phyloP scores from a whole-genome alignment of 176 grass and related monocot genomes.

The Carex kokanica region DNA sequence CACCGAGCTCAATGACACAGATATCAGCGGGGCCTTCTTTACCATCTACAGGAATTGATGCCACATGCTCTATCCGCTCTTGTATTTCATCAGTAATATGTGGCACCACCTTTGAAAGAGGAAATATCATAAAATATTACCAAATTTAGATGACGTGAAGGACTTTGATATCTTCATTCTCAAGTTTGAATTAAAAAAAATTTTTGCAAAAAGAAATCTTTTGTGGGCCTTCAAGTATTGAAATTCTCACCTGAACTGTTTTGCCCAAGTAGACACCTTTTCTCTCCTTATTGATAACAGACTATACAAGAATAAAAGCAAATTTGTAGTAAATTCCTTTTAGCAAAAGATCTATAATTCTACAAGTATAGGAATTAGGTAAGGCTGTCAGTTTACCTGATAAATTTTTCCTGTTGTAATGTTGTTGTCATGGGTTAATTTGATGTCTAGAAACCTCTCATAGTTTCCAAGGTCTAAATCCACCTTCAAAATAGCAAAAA shows the following conservation, averaged over 20 bases:
- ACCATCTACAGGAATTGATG: slow-evolving; percentile 63
- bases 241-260: slow-evolving; percentile 75
- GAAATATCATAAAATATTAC: slow-evolving; percentile 14
- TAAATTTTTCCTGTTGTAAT: slow-evolving; percentile 98
- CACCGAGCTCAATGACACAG: slow-evolving; percentile 92
- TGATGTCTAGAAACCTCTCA: slow-evolving; percentile 95
- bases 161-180: background rate
- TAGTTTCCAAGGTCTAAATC: slow-evolving; percentile 99
- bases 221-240: slow-evolving; percentile 13
- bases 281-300: slow-evolving; percentile 94
- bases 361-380: background rate
- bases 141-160: background rate
- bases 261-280: slow-evolving; percentile 93
- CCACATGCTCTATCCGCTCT: slow-evolving; percentile 94
- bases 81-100: slow-evolving; percentile 99
- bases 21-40: slow-evolving; percentile 90
- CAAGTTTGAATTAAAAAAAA: background rate
- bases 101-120: slow-evolving; percentile 76
- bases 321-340: slow-evolving; percentile 7
- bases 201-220: background rate
- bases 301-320: slow-evolving; percentile 45
- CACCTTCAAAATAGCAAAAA: slow-evolving; percentile 50
- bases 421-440: slow-evolving; percentile 92
- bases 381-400: slow-evolving; percentile 52
- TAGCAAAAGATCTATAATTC: background rate